Evolutionary conservation across 2,329 filamentous ascomycete genomes (phyloP), one percentile per base, ranked within the genome.

Genomic region (Didymella lethalis): DNA sequence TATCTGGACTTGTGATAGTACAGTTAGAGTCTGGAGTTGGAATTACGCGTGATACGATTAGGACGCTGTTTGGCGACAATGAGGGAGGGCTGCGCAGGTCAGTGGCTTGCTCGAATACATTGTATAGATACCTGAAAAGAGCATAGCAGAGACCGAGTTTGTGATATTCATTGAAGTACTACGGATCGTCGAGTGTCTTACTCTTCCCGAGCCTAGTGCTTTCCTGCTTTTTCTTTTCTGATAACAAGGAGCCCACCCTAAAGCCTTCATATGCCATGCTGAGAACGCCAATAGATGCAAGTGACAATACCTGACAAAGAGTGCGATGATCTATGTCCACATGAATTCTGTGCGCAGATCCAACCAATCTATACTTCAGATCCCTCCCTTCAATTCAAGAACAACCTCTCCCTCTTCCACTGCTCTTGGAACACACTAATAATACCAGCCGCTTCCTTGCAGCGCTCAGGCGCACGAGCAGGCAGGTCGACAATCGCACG

Each of bases 401-500:
- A 59, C n/a, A 74, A 58, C 2, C 59, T 63, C 12, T 70, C 64
- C 36, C 66, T 72, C 58, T 66, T 71, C 75, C 74, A 77, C 2
- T 62, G 67, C 51, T 75, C 71, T 4, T 68, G 69, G 36, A 74
- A 58, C 20, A 75, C 71, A 28, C 58, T 64, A 25, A 77, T 67
- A 10, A 71, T 64, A 5, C 67, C 70, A 6, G 73, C 75, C 4
- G 73, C 67, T 14, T 70, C 65, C 36, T 61, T 61, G 47, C 66
- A 66, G 34, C 64, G 66, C 23, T 60, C 54, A 7, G 72, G 71
- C 25, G 72, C 72, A 18, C 69, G 71, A 7, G 61, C 75, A 2
- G 92, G 92, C 48, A 95, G 88, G 12, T 92, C 89, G n/a, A 95
- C 77, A 26, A 94, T 79, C 0, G 90, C 91, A 50, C 86, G 81